These are phyloP conservation scores for Blastobotrys serpentis DNA, from an alignment of 1,139 yeast genomes.

Conservation along the genomic window DNA sequence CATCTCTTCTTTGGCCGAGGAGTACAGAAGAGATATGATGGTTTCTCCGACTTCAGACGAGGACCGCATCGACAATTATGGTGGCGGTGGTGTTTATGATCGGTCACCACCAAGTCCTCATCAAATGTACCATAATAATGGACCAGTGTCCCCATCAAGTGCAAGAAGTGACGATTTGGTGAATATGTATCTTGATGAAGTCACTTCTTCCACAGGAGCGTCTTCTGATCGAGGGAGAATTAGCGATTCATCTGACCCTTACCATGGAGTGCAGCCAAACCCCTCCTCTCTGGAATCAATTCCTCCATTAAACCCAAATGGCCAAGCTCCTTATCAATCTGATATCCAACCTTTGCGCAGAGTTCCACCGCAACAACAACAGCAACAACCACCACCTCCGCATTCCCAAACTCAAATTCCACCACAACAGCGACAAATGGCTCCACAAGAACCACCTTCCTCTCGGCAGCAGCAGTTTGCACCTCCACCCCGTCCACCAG, in stretches of 20 bases:
- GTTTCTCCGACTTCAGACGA: slow-evolving; percentile 7
- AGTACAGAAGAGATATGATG: slow-evolving; percentile 21
- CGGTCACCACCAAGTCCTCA: slow-evolving; percentile 10
- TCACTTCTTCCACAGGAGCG: not conserved
- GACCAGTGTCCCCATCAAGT: slow-evolving; percentile 9
- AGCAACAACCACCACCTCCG: slow-evolving; percentile 12
- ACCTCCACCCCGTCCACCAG: slow-evolving; percentile 13
- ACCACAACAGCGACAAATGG: slow-evolving; percentile 9
- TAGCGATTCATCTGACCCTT: slow-evolving; percentile 3
- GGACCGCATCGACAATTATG: slow-evolving; percentile 6
- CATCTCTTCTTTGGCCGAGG: slow-evolving; percentile 27
- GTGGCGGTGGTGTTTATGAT: slow-evolving; percentile 8
- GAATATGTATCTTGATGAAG: slow-evolving; percentile 18
- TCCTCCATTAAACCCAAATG: slow-evolving; percentile 16
- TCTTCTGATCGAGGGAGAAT: not conserved
- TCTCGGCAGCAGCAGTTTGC: slow-evolving; percentile 12
- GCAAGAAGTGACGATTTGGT: slow-evolving; percentile 12
- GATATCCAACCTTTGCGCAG: slow-evolving; percentile 17
- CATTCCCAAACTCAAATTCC: slow-evolving; percentile 8
- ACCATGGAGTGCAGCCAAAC: not conserved
- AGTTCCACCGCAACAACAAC: slow-evolving; percentile 13
- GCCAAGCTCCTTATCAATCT: slow-evolving; percentile 16
- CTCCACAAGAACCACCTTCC: slow-evolving; percentile 11
- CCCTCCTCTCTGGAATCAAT: slow-evolving; percentile 8
- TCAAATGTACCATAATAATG: not conserved